Base-by-base conservation (phyloP, 352 stramenopile species). In the Globisporangium cylindrosporum region DNA sequence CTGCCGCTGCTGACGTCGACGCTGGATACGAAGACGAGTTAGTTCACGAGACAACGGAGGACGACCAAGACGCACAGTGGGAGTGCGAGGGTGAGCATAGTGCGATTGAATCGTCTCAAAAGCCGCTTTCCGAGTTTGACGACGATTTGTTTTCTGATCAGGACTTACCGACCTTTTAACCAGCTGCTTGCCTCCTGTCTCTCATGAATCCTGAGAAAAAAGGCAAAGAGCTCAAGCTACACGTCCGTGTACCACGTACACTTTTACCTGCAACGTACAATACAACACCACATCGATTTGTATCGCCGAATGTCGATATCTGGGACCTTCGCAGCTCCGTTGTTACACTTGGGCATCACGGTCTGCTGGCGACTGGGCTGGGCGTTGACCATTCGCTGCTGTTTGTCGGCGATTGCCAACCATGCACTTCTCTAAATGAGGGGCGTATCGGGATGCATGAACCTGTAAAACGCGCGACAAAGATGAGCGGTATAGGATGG, bases 341-440 rank as follows among this genome's bases (percentile, higher is more conserved):
- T 25, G 38, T 29, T 34, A 61, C 32, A 24, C 24, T 29, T 68
- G 53, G 14, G 6, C 25, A 22, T 46, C 43, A n/a, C 20, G 14
- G 9, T 68, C 63, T 55, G 34, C 20, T 51, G 62, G 15, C 20
- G 63, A 29, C 27, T 43, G 27, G 49, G 54, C 18, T 7, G 32
- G 25, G 25, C 67, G 68, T 22, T 64, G 67, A 14, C 41, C 55
- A 51, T 59, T 65, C 27, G 61, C n/a, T 38, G 54, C n/a, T 38
- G 61, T 34, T 54, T 90, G 79, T 10, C 84, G 76, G 55, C 84
- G 65, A 18, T 62, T 84, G 14, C 85, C 82, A 7, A 73, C 82
- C 67, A 90, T 81, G 68, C 85, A 93, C 59, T 93, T 93, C 55
- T 91, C 85, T 12, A 93, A 66, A 67, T 93, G 85, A 22, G 82